phyloP scores from a whole-genome alignment of 768 basidiomycete species.

The Boletus subparvulus region DNA sequence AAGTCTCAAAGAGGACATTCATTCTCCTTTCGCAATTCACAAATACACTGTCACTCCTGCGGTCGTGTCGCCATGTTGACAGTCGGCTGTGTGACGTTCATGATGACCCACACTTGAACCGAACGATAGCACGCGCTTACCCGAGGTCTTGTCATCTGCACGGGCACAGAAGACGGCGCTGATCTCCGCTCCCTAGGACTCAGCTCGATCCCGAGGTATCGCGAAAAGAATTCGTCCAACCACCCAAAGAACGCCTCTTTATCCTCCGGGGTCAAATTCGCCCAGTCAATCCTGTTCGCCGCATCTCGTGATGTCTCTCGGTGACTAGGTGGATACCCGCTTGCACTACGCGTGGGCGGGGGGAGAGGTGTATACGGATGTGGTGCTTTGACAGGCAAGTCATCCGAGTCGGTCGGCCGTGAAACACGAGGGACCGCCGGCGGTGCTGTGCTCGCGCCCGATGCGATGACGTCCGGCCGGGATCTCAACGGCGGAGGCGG shows the following conservation, averaged over 20 bases:
- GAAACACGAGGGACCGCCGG: constrained; percentile 12
- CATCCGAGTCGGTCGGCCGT: constrained; percentile 6
- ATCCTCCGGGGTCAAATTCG: constrained; percentile 62
- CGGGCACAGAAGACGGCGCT: neutral
- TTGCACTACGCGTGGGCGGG: constrained; percentile 29
- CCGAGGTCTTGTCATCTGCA: constrained; percentile 5
- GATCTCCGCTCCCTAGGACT: constrained; percentile 5
- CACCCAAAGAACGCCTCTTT: constrained; percentile 73
- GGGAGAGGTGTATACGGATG: constrained; percentile 19
- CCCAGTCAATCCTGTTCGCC: constrained; percentile 56
- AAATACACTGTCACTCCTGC: neutral
- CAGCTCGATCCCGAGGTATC: constrained; percentile 35
- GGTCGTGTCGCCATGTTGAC: constrained; percentile 26
- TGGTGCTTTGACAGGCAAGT: constrained; percentile 4
- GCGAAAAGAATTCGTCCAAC: constrained; percentile 79
- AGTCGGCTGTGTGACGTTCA: constrained; percentile 14
- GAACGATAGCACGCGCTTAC: constrained; percentile 14
- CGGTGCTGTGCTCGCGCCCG: constrained; percentile 10
- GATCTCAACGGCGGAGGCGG: constrained; percentile 39
- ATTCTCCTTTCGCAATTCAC: neutral
- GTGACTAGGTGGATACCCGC: constrained; percentile 23
- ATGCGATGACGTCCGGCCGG: constrained; percentile 9
- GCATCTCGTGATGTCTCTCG: constrained; percentile 1
- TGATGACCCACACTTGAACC: neutral
- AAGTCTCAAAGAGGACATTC: constrained; percentile 5